Conservation (phyloP, 169 alveolate genomes). For the Cryptosporidium bovis region DNA sequence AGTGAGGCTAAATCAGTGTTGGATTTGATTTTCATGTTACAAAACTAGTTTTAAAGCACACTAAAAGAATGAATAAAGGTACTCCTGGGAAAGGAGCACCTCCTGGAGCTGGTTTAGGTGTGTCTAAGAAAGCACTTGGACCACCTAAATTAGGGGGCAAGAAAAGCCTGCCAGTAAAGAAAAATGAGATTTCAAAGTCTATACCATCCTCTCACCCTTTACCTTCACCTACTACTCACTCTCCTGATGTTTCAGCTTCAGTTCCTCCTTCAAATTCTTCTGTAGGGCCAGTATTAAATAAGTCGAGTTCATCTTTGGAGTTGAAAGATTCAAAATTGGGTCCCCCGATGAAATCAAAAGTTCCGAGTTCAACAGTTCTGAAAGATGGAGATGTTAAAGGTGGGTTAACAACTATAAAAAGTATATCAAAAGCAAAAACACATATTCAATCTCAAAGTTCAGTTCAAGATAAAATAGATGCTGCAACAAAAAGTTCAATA, state of each 20-base stretch:
- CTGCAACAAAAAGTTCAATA: background rate
- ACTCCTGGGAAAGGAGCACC: background rate
- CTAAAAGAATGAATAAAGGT: too few relatives aligned
- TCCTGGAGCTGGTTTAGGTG: background rate
- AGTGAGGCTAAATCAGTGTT: too few relatives aligned
- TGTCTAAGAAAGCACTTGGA: background rate
- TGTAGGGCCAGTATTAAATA: background rate
- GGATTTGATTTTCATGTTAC: too few relatives aligned
- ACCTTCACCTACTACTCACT: background rate
- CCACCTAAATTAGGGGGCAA: background rate
- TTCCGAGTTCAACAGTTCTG: background rate
- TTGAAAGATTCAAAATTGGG: background rate
- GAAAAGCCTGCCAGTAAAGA: background rate
- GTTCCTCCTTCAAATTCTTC: conserved; percentile 1
- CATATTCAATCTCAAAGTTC: conserved; percentile 1
- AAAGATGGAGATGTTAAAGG: background rate
- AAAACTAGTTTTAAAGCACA: too few relatives aligned
- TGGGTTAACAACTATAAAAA: conserved; percentile 15
- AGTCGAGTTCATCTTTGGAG: too few relatives aligned
- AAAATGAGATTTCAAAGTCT: background rate
- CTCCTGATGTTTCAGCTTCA: conserved; percentile 1
- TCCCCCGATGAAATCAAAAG: background rate
- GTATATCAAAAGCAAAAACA: conserved; percentile 22
- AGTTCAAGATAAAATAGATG: background rate
- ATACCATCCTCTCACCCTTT: background rate